Base-by-base conservation (phyloP, 106 monocot genomes). In the Dendrobium officinale region DNA sequence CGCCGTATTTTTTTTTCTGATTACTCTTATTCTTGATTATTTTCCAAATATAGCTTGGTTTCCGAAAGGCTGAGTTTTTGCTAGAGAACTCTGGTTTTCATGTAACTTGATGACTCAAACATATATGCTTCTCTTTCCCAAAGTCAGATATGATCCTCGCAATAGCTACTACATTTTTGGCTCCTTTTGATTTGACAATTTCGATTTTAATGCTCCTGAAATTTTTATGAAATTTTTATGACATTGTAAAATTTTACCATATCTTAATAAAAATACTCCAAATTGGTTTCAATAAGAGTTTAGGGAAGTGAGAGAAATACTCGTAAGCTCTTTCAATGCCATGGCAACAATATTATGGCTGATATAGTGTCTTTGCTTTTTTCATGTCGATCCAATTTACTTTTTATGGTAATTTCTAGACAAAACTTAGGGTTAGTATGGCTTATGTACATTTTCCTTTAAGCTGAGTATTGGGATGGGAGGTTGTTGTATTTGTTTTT, bases 21-120 rank as follows among this genome's bases (percentile, higher is more conserved):
- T 79, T 73, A 26, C 31, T 42, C 43, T 41, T 82, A 37, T 73
- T 18, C 2, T 31, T 72, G 18, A 70, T 55, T 86, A 66, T 67
- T 43, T 72, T 72, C 72, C 86, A 94, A 88, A 86, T 80, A 29
- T 87, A 88, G 43, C 82, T 90, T 80, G 96, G 90, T 72, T 96
- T 91, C 76, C 88, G 88, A 88, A 92, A 88, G 72, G 44, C 72
- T 4, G 89, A 88, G 10, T 74, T 82, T 1, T 6, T 82, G 79
- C 80, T 82, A 55, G 83, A 88, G 85, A 67, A 82, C 75, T 58
- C 24, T 73, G 89, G 91, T 91, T 84, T n/a, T 79, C 61, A 67
- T 75, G 6, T 26, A 15, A 70, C 70, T 61, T n/a, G 59, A 61
- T 61, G 20, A 61, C 22, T 58, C 56, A 58, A 20, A 19, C 59